Evolutionary conservation across 164 flowering plant species (phyloP).

Genomic region (grape (Vitis vinifera)): DNA sequence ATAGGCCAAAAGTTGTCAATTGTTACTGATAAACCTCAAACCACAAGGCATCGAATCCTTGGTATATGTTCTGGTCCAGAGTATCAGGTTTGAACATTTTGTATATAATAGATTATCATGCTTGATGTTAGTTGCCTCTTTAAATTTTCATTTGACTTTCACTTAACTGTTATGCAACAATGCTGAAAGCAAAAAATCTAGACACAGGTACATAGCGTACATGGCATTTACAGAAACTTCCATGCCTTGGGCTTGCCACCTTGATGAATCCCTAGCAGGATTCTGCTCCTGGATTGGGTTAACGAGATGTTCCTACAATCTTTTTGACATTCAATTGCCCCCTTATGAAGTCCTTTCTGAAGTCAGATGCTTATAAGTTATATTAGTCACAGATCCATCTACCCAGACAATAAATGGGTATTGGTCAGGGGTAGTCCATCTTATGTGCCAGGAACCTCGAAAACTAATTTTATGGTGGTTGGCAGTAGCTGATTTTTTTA

Average conservation of each 20-base stretch:
- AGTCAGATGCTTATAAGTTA: background rate
- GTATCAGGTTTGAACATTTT: slow-evolving; percentile 68
- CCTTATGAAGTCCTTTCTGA: background rate
- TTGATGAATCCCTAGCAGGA: background rate
- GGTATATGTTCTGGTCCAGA: slow-evolving; percentile 88
- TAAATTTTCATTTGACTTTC: background rate
- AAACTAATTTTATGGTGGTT: too few relatives aligned
- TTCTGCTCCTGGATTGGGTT: background rate
- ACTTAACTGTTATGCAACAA: background rate
- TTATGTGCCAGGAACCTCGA: too few relatives aligned
- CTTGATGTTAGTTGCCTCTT: background rate
- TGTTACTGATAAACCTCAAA: slow-evolving; percentile 97
- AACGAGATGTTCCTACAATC: background rate
- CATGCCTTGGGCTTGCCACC: background rate
- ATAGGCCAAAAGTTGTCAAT: slow-evolving; percentile 94
- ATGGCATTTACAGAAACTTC: background rate
- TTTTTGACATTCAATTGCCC: background rate
- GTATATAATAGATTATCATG: background rate
- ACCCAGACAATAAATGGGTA: too few relatives aligned
- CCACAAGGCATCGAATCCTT: slow-evolving; percentile 93
- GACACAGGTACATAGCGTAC: background rate
- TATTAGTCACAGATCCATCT: too few relatives aligned
- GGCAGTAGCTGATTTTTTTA: too few relatives aligned
- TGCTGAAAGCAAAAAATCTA: background rate
- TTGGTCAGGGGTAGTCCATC: too few relatives aligned